Evolutionary conservation across 371 early-diverging fungal genomes (phyloP).

Genomic region (Apophysomyces elegans): DNA sequence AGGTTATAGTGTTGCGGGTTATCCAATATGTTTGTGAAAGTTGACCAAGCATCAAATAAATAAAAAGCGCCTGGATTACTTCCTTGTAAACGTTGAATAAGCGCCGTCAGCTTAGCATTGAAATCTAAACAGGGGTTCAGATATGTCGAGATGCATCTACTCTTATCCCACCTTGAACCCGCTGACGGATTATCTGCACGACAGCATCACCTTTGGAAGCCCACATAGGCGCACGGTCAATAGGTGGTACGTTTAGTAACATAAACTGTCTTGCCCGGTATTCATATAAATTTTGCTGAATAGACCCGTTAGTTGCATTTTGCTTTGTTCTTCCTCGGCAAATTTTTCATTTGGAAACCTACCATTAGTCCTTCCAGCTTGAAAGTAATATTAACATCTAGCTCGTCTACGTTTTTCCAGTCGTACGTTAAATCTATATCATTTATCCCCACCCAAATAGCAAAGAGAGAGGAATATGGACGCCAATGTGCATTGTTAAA

Average conservation of each 20-base stretch:
- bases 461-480: constrained; percentile 26
- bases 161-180: constrained; percentile 28
- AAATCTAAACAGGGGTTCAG: constrained; percentile 22
- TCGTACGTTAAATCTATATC: constrained; percentile 40
- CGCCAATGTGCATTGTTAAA: constrained; percentile 21
- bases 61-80: constrained; percentile 11
- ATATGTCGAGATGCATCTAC: background rate
- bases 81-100: constrained; percentile 21
- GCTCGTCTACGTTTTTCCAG: constrained; percentile 18
- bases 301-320: background rate
- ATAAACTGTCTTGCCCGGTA: constrained; percentile 33
- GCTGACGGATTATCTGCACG: constrained; percentile 14
- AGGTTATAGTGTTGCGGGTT: constrained; percentile 24
- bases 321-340: background rate
- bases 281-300: constrained; percentile 25
- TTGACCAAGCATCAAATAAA: constrained; percentile 35
- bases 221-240: constrained; percentile 42
- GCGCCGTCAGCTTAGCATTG: constrained; percentile 25
- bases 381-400: constrained; percentile 20
- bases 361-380: constrained; percentile 18
- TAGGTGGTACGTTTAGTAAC: constrained; percentile 42
- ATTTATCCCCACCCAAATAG: constrained; percentile 48
- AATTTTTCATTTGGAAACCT: background rate
- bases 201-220: constrained; percentile 1
- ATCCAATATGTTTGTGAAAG: constrained; percentile 32